Evolutionary conservation across 768 basidiomycete genomes (phyloP).

Genomic region (Kondoa subrosea): DNA sequence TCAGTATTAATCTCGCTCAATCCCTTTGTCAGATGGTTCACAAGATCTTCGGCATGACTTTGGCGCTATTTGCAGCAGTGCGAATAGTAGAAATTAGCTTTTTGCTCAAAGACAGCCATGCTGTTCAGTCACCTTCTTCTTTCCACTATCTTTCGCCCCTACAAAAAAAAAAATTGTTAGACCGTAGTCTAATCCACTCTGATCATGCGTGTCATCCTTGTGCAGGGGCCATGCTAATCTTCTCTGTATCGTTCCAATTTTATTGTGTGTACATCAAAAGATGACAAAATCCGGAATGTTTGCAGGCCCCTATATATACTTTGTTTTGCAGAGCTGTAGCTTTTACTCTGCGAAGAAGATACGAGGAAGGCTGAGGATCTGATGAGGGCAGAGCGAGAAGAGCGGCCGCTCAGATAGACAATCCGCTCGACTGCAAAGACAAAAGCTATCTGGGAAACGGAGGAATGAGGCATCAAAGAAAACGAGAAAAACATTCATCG

Average conservation of each 20-base stretch:
- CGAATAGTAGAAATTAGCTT: neutral
- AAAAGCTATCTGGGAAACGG: too few species aligned
- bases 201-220: constrained; percentile 80
- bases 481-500: too few species aligned
- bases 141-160: neutral
- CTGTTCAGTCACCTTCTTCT: neutral
- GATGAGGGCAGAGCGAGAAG: too few species aligned
- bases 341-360: neutral
- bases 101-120: neutral
- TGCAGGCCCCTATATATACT: neutral
- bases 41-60: neutral
- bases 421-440: too few species aligned
- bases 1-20: too few species aligned
- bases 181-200: constrained; percentile 36
- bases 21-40: too few species aligned
- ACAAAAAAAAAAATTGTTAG: constrained; percentile 1
- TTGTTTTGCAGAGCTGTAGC: neutral
- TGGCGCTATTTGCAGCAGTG: neutral
- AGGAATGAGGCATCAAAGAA: too few species aligned
- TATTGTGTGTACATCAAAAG: constrained; percentile 90
- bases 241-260: constrained; percentile 99
- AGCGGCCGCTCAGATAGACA: too few species aligned
- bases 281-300: constrained; percentile 34
- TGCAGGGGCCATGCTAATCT: constrained; percentile 99
- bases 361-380: too few species aligned